Base-by-base conservation (phyloP, 805 yeast species). In the Metschnikowia hibisci region DNA sequence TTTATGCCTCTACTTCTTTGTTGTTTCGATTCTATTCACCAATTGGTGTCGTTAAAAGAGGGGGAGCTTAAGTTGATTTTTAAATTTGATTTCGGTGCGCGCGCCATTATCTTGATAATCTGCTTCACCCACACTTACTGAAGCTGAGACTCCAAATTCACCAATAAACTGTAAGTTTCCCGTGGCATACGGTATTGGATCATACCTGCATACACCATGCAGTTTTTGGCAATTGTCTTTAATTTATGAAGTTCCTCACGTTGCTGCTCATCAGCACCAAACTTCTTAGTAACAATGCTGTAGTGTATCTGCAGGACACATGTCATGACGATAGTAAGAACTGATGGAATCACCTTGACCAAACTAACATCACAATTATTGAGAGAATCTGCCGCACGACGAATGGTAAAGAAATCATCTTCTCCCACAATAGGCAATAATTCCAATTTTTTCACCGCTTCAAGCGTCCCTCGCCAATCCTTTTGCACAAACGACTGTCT, bases 131-230 rank as follows among this genome's bases (percentile, higher is more conserved):
- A 9, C 6, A 3, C 12, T 9, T 18, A 30, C 41, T 40, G 42
- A 30, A 69, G 58, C 64, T 61, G 67, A 13, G 72, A 59, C 58
- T 86, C 95, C 45, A 86, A 64, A 48, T 75, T 78, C 26, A 84
- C 80, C 56, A 86, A 67, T 32, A 80, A 74, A 52, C 86, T 80
- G 60, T 85, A 87, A 0, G 87, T 82, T 54, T 87, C 95, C 45
- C 84, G 66, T 7, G 96, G 95, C 95, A 90, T 87, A 60, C 84
- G 82, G 64, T 86, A 89, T 65, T 87, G 95, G 29, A 90, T 83
- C 82, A 91, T 84, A 47, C 97, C 98, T 6, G 97, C 96, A 62
- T 84, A 91, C 3, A 90, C 80, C 89, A 90, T 88, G 63, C 96
- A 85, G 63, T 88, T 88, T 61, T 81, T 84, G 2, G 96, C 88